These are phyloP conservation scores for Isabelozyma gotoi DNA, from an alignment of 805 yeast genomes.

Conservation along the genomic window DNA sequence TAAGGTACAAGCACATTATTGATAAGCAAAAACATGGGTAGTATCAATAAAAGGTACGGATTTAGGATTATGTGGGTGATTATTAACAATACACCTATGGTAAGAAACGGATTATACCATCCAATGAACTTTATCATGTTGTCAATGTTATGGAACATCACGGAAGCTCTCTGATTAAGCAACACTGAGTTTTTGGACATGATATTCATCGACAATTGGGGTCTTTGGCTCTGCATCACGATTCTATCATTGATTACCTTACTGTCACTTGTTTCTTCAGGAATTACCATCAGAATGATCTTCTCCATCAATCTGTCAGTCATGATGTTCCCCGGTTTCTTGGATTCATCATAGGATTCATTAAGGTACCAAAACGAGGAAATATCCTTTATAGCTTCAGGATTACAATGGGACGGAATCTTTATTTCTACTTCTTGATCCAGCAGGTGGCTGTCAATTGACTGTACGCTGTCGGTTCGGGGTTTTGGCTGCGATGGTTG, in stretches of 20 bases:
- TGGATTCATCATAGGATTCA: constrained; percentile 19
- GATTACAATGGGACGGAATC: neutral
- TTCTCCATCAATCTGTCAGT: constrained; percentile 75
- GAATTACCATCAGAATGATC: constrained; percentile 69
- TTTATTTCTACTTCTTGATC: neutral
- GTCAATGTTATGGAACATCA: constrained; percentile 63
- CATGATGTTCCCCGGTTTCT: constrained; percentile 20
- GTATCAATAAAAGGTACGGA: constrained; percentile 53
- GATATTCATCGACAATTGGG: constrained; percentile 64
- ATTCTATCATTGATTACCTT: constrained; percentile 50
- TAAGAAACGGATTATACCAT: constrained; percentile 66
- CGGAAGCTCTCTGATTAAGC: constrained; percentile 60
- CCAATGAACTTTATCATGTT: constrained; percentile 50
- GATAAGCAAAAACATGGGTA: constrained; percentile 57
- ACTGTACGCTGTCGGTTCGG: neutral
- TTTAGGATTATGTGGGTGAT: constrained; percentile 55
- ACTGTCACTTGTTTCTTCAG: constrained; percentile 46
- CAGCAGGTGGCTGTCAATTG: neutral
- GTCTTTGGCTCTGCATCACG: constrained; percentile 61
- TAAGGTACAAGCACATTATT: constrained; percentile 67
- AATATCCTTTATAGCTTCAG: constrained; percentile 7
- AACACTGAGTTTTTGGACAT: constrained; percentile 69
- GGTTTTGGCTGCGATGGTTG: neutral
- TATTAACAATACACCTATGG: constrained; percentile 55
- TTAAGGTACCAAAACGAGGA: constrained; percentile 22